These are phyloP conservation scores for Paraconiothyrium sp. DNA, from an alignment of 2,329 filamentous ascomycete species.

Conservation along the genomic window DNA sequence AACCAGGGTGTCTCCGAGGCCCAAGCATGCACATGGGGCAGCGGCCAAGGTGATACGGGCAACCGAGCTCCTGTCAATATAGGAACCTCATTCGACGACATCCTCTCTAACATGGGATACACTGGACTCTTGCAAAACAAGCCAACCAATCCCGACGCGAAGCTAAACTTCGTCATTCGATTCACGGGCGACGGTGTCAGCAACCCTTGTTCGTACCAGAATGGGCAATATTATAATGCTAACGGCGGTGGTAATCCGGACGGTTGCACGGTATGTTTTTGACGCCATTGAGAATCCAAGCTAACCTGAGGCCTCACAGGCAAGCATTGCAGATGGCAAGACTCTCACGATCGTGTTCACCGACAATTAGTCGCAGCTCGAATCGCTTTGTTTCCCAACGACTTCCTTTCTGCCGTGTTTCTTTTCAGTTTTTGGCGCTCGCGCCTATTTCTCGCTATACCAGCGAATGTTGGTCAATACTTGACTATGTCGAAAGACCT, in stretches of 20 bases:
- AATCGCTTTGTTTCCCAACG: not conserved
- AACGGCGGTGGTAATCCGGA: constrained; percentile 55
- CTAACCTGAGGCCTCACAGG: constrained; percentile 23
- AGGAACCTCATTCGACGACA: constrained; percentile 74
- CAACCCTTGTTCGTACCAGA: constrained; percentile 67
- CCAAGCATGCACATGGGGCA: constrained; percentile 81
- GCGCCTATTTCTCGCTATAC: constrained; percentile 4
- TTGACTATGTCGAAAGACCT: constrained; percentile 27
- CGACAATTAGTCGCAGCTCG: constrained; percentile 28
- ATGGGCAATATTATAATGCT: constrained; percentile 69
- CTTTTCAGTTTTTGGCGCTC: constrained; percentile 11
- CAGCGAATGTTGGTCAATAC: constrained; percentile 30
- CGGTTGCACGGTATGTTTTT: constrained; percentile 80
- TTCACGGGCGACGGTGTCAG: constrained; percentile 72
- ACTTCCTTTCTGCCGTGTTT: constrained; percentile 12
- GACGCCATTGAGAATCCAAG: not conserved
- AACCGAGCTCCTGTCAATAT: constrained; percentile 92
- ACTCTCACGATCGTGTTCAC: constrained; percentile 41
- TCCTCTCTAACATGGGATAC: constrained; percentile 66
- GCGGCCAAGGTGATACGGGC: constrained; percentile 66
- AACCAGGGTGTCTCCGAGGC: constrained; percentile 72
- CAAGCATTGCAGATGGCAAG: constrained; percentile 31
- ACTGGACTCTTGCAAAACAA: constrained; percentile 86
- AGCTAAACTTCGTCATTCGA: constrained; percentile 81
- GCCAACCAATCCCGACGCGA: constrained; percentile 72